Evolutionary conservation across 495 filamentous ascomycete species (phyloP).

Genomic region (Hyaloscypha variabilis): DNA sequence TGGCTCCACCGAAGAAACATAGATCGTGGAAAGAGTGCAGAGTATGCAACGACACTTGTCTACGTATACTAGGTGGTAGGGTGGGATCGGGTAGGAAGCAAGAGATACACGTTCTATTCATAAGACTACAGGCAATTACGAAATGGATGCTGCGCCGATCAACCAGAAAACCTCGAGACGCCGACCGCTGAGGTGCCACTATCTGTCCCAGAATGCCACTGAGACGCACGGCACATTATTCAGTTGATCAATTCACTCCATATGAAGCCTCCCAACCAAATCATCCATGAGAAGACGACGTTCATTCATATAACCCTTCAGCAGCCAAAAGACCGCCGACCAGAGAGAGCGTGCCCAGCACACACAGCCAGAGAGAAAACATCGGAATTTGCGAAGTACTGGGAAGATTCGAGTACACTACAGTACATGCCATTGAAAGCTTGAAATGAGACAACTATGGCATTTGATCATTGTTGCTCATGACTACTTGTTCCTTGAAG

Average conservation of each 20-base stretch:
- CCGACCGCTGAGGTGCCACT: conserved; percentile 23
- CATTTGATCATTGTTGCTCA: conserved; percentile 6
- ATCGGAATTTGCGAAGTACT: conserved; percentile 8
- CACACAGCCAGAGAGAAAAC: conserved; percentile 15
- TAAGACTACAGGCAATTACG: conserved; percentile 33
- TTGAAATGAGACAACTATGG: conserved; percentile 18
- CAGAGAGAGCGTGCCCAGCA: conserved; percentile 28
- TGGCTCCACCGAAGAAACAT: too few species aligned
- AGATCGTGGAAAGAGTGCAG: too few species aligned
- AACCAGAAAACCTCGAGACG: conserved; percentile 23
- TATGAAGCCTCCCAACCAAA: background rate
- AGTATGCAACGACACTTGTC: background rate
- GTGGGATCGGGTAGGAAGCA: background rate
- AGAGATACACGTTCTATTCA: conserved; percentile 30
- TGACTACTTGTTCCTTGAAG: background rate
- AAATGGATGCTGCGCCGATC: conserved; percentile 13
- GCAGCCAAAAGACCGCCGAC: conserved; percentile 12
- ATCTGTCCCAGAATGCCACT: conserved; percentile 16
- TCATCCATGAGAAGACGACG: background rate
- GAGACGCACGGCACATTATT: conserved; percentile 13
- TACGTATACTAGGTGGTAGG: background rate
- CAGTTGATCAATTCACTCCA: background rate
- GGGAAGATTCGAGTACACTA: conserved; percentile 6
- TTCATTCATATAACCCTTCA: background rate
- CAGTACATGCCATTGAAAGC: background rate